Conservation (phyloP, 768 basidiomycete genomes). For the Leucosporidium scottii region DNA sequence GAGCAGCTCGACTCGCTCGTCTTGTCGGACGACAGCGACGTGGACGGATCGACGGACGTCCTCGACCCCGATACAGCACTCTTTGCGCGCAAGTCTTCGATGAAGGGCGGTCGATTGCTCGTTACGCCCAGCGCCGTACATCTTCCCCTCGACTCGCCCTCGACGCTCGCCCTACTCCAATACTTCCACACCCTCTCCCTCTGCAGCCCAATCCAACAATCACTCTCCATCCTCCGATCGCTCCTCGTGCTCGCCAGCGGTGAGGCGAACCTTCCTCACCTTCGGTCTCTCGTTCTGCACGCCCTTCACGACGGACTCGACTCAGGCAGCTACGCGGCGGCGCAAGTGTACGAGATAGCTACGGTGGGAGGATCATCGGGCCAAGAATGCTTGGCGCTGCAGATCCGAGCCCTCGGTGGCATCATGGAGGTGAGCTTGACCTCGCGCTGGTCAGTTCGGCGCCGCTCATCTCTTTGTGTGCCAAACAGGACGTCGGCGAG, state of each 20-base stretch:
- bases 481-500: neutral
- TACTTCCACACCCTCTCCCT: constrained; percentile 85
- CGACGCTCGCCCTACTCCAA: constrained; percentile 79
- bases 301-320: neutral
- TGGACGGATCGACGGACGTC: no score
- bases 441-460: neutral
- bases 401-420: neutral
- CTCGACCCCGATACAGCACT: no score
- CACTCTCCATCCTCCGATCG: constrained; percentile 79
- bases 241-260: constrained; percentile 74
- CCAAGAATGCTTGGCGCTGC: neutral
- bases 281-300: constrained; percentile 46
- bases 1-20: constrained; percentile 4
- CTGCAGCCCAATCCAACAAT: constrained; percentile 81
- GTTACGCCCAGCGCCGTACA: constrained; percentile 53
- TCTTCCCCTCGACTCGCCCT: constrained; percentile 79
- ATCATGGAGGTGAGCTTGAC: neutral
- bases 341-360: neutral
- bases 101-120: constrained; percentile 6
- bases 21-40: neutral
- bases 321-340: neutral
- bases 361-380: neutral
- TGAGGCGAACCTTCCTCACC: constrained; percentile 62
- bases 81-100: neutral
- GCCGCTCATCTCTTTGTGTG: neutral